Base-by-base conservation (phyloP, 1,284 basidiomycete species). In the Malassezia obtusa region DNA sequence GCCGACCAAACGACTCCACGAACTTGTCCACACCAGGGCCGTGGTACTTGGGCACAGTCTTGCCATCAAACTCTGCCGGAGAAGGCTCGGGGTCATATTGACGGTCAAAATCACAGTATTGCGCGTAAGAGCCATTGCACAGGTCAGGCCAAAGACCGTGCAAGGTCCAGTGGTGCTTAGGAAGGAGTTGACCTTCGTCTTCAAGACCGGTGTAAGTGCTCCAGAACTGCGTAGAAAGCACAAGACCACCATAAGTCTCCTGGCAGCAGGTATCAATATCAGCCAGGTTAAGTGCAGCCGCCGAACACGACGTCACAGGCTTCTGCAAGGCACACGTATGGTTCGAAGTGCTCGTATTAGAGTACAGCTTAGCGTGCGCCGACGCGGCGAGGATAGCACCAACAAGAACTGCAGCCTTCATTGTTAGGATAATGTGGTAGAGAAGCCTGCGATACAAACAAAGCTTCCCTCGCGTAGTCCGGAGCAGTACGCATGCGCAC, bases 91-190 rank as follows among this genome's bases (percentile, higher is more conserved):
- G 46, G 25, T 48, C 46, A 14, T 48, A 48, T 26, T 48, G 46
- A 6, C 46, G 46, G 10, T 48, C 21, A 10, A 39, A 10, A 17
- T 48, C 46, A 10, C 46, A 48, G 25, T 48, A 48, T 19, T 48
- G 46, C 8, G 46, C 28, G 26, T 24, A 48, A 10, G 35, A 39
- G 11, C 46, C 46, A n/a, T 48, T 48, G 46, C 46, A 48, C n/a
- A 38, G 32, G 21, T 48, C 46, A 3, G 46, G 46, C 46, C 46
- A 48, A 4, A 48, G 32, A 38, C 46, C 46, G 26, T 48, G 46
- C 17, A 48, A 9, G 11, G 46, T 48, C 46, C 46, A 48, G 3
- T 48, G 46, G 21, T 48, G 31, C 25, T 48, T 4, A 1, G 46
- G 46, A 17, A 48, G 46, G 2, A 38, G 8, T 22, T 48, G 46